Evolutionary conservation across 768 basidiomycete genomes (phyloP).

Genomic region (Hygrophorus pudorinus): DNA sequence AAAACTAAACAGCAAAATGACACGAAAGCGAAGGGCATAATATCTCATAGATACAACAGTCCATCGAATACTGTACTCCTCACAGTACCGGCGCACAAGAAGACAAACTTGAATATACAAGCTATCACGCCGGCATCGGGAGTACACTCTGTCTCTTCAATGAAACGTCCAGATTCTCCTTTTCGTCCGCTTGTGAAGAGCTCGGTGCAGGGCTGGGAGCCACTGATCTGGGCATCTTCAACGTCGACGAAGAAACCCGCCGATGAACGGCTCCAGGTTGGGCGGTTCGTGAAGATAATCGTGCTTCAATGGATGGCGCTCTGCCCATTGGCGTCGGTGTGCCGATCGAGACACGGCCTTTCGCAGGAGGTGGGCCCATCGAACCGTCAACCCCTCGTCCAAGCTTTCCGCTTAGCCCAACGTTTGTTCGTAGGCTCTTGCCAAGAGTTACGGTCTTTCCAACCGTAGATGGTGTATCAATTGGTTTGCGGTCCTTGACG

Average conservation of each 20-base stretch:
- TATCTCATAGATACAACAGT: too few species aligned
- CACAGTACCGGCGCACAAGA: not conserved
- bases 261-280: conserved; percentile 22
- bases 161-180: conserved; percentile 41
- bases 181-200: conserved; percentile 39
- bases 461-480: conserved; percentile 23
- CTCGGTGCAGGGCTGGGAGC: conserved; percentile 29
- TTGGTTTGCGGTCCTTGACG: conserved; percentile 28
- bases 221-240: conserved; percentile 22
- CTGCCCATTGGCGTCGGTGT: conserved; percentile 30
- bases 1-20: too few species aligned
- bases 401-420: conserved; percentile 12
- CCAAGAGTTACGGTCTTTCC: conserved; percentile 32
- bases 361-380: conserved; percentile 41
- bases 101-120: not conserved
- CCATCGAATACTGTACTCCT: too few species aligned
- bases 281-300: conserved; percentile 23
- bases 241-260: conserved; percentile 22
- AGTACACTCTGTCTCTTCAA: conserved; percentile 22
- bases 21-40: too few species aligned
- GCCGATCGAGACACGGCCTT: conserved; percentile 26
- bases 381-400: conserved; percentile 24
- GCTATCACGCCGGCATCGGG: conserved; percentile 23
- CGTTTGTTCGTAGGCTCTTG: conserved; percentile 41
- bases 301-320: conserved; percentile 24